Evolutionary conservation across 163 green algal species (phyloP).

Genomic region (Smithsoniella earleae): DNA sequence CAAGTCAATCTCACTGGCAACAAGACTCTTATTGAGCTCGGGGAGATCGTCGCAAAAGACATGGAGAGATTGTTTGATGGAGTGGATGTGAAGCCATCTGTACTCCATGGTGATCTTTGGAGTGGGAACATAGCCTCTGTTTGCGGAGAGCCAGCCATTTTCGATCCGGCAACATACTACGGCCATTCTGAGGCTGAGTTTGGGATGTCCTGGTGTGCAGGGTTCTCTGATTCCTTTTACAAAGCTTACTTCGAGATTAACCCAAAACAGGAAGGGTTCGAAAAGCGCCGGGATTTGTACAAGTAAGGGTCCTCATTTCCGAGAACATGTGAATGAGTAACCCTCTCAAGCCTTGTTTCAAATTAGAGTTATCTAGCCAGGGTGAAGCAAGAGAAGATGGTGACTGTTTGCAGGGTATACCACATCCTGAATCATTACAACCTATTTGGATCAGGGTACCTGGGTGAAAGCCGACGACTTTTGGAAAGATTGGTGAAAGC

Average conservation of each 20-base stretch:
- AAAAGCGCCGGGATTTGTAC: conserved; percentile 77
- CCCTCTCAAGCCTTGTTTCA: too few species aligned
- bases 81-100: conserved; percentile 38
- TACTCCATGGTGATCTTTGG: conserved; percentile 95
- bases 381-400: too few species aligned
- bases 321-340: too few species aligned
- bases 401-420: too few species aligned
- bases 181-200: conserved; percentile 86
- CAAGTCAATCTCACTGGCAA: conserved; percentile 58
- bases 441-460: conserved; percentile 72
- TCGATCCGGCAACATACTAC: conserved; percentile 86
- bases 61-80: conserved; percentile 67
- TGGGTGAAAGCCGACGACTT: conserved; percentile 36
- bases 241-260: conserved; percentile 72
- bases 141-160: conserved; percentile 56
- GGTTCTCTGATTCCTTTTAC: conserved; percentile 31
- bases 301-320: too few species aligned
- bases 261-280: conserved; percentile 63
- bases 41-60: conserved; percentile 33
- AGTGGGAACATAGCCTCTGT: conserved; percentile 80
- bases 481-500: conserved; percentile 34
- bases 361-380: too few species aligned
- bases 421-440: conserved; percentile 91
- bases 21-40: conserved; percentile 14
- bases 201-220: conserved; percentile 86